A percentile compares a stretch with the other conserved stretches of the same genome.
These are phyloP conservation scores for Galerina sulciceps DNA, from an alignment of 768 basidiomycete species.

Conservation along the genomic window DNA sequence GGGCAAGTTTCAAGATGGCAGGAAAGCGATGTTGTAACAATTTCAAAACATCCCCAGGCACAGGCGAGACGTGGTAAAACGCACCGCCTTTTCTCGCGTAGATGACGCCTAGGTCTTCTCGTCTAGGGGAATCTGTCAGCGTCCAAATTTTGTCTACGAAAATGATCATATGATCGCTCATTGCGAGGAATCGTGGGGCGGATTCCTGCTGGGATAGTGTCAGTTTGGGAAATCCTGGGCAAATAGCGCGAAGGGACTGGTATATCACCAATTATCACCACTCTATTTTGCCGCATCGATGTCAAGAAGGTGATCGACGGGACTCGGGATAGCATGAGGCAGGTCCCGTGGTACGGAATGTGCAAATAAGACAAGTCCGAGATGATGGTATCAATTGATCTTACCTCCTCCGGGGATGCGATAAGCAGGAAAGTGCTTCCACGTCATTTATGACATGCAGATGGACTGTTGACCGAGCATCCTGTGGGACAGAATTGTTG, in stretches of 20 bases:
- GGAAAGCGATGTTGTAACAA: conserved; percentile 9
- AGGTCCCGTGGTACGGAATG: conserved; percentile 10
- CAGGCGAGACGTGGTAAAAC: conserved; percentile 1
- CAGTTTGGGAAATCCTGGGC: background rate
- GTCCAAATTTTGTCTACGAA: background rate
- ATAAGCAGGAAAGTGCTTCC: conserved; percentile 2
- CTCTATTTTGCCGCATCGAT: conserved; percentile 5
- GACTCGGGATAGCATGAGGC: conserved; percentile 16
- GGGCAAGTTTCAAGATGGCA: conserved; percentile 12
- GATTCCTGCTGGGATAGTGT: background rate
- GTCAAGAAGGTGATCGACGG: conserved; percentile 12
- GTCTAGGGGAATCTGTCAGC: conserved; percentile 4
- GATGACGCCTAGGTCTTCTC: background rate
- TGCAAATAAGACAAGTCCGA: background rate
- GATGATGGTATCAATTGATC: conserved; percentile 1
- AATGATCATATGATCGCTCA: background rate
- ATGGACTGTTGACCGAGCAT: conserved; percentile 2
- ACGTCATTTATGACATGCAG: background rate
- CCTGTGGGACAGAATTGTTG: background rate
- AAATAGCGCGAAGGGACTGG: conserved; percentile 1
- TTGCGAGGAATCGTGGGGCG: background rate
- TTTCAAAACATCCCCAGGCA: conserved; percentile 4
- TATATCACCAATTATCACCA: background rate
- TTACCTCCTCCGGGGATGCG: background rate
- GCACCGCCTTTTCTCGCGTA: conserved; percentile 1